Base-by-base conservation (phyloP, 2,329 filamentous ascomycete species). In the Neoscytalidium dimidiatum region DNA sequence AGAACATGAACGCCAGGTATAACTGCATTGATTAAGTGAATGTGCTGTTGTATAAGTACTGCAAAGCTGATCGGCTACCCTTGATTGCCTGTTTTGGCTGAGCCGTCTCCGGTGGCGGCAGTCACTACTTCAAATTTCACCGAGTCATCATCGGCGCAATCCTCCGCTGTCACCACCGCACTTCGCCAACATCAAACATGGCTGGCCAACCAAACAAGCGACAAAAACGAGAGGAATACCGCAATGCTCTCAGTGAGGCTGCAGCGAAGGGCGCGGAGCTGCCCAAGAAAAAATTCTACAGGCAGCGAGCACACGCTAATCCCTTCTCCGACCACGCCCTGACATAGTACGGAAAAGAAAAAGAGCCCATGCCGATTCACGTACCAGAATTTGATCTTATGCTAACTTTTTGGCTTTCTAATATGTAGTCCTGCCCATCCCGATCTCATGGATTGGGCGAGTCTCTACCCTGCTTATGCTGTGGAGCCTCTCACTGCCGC, bases 241-340 rank as follows among this genome's bases (percentile, higher is more conserved):
- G 77, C 44, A 74, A 75, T 52, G 70, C 72, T 2, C 70, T 78
- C 14, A 70, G 68, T 28, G 73, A 73, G 62, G 71, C 74, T 13
- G 76, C 76, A n/a, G 79, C 87, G 7, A 84, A 88, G 71, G 80
- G 97, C 71, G 79, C 87, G 6, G 85, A 88, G 71, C 80, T 97
- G 72, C 95, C 95, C 9, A 90, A 92, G 79, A 99, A 99, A 84
- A 94, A 91, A 81, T 97, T 95, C 81, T 99, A 97, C 78, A 88
- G 95, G 64, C 95, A 99, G 79, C 87, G 95, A 77, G 95, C 95
- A 41, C 95, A 99, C 81, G 95, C 95, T 68, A 99, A 99, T 81
- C 94, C 94, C 6, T 99, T 99, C 80, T 97, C 94, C 2, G 95
- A 99, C 74, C 95, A 99, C 82, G 83, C 87, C 65, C 83, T 99